Conservation (phyloP, 495 filamentous ascomycete genomes). For the Monascus purpureus region DNA sequence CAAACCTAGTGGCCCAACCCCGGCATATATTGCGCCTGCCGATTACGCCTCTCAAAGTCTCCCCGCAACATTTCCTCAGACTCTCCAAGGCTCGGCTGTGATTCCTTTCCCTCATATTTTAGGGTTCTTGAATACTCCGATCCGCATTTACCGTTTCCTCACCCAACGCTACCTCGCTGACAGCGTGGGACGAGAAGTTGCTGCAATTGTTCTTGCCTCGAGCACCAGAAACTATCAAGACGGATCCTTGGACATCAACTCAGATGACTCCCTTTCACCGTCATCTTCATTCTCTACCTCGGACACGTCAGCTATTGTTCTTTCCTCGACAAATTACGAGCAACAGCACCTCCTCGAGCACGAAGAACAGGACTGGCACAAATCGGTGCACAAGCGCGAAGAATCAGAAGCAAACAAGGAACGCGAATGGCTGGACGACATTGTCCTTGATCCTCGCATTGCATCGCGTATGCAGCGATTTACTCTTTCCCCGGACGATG, state of each 20-base stretch:
- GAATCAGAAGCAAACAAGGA: constrained; percentile 35
- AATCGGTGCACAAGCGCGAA: constrained; percentile 54
- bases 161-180: constrained; percentile 78
- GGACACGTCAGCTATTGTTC: constrained; percentile 2
- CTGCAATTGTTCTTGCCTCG: constrained; percentile 62
- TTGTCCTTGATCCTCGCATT: constrained; percentile 70
- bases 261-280: constrained; percentile 3
- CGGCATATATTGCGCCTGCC: constrained; percentile 52
- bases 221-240: constrained; percentile 34
- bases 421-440: constrained; percentile 60
- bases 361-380: constrained; percentile 84
- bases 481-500: constrained; percentile 45
- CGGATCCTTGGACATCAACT: constrained; percentile 12
- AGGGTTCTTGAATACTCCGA: constrained; percentile 84
- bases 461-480: constrained; percentile 70
- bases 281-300: not conserved
- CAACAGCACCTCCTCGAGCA: constrained; percentile 53
- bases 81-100: constrained; percentile 50
- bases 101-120: constrained; percentile 81
- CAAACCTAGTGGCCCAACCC: constrained; percentile 27
- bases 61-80: constrained; percentile 44
- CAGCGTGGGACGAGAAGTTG: constrained; percentile 75
- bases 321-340: constrained; percentile 32
- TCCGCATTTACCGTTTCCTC: constrained; percentile 75
- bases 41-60: constrained; percentile 52